Evolutionary conservation across 164 flowering plant species (phyloP).

Genomic region (Chimonanthus praecox): DNA sequence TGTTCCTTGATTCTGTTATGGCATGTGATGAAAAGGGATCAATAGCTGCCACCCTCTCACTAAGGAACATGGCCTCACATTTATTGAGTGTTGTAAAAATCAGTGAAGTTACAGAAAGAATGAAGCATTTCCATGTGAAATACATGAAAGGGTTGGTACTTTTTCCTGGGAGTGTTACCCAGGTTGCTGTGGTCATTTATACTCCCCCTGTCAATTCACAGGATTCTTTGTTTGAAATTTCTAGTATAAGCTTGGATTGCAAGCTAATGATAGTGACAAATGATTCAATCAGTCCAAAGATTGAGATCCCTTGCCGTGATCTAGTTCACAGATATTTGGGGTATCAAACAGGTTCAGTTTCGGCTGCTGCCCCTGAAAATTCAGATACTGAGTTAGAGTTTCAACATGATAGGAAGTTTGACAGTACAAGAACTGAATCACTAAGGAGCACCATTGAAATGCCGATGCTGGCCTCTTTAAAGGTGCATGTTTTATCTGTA

Average conservation of each 20-base stretch:
- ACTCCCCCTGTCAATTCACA: slow-evolving; percentile 12
- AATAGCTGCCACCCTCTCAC: slow-evolving; percentile 35
- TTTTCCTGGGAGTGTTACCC: slow-evolving; percentile 54
- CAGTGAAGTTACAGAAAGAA: slow-evolving; percentile 36
- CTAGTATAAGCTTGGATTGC: slow-evolving; percentile 28
- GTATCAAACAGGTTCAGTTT: slow-evolving; percentile 11
- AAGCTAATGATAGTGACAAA: slow-evolving; percentile 50
- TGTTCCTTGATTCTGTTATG: slow-evolving; percentile 36
- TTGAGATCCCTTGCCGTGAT: slow-evolving; percentile 61
- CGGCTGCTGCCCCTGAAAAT: neutral
- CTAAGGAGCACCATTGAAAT: slow-evolving; percentile 18
- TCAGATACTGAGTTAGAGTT: slow-evolving; percentile 18
- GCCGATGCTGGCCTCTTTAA: slow-evolving; percentile 18
- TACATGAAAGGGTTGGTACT: slow-evolving; percentile 59
- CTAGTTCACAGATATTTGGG: slow-evolving; percentile 29
- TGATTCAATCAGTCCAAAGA: slow-evolving; percentile 45
- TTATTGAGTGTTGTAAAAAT: slow-evolving; percentile 43
- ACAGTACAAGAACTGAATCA: slow-evolving; percentile 20
- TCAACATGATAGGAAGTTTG: slow-evolving; percentile 17
- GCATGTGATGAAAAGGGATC: slow-evolving; percentile 31
- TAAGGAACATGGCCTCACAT: slow-evolving; percentile 46
- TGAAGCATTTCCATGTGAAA: slow-evolving; percentile 37
- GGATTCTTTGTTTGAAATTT: slow-evolving; percentile 18
- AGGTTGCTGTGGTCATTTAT: slow-evolving; percentile 43
- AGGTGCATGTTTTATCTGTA: slow-evolving; percentile 23